Conservation (phyloP, 2,329 filamentous ascomycete species). For the Trichophyton rubrum region DNA sequence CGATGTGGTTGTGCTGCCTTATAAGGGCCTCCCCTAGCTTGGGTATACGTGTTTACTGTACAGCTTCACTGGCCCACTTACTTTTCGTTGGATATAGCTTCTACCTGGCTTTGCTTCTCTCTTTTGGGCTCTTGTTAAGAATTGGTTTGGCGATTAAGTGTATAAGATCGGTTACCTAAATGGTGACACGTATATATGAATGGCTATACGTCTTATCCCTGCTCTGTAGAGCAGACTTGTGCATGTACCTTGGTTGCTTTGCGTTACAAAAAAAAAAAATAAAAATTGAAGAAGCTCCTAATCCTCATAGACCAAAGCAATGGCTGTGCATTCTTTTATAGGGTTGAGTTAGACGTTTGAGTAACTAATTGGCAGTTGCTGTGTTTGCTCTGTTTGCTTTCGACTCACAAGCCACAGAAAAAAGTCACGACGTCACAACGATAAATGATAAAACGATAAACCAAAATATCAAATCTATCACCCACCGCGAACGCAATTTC, state of each 20-base stretch:
- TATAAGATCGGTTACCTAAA: not conserved
- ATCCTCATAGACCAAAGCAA: not conserved
- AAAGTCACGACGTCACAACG: not conserved
- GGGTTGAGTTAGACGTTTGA: not conserved
- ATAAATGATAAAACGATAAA: not conserved
- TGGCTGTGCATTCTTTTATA: not conserved
- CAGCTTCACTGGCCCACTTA: no score
- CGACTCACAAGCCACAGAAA: constrained; percentile 3
- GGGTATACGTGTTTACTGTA: no score
- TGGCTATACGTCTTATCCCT: not conserved
- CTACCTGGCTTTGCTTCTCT: not conserved
- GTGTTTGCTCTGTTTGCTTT: constrained; percentile 1
- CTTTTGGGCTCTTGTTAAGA: not conserved
- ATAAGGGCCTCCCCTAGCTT: not conserved
- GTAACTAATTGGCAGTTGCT: no score
- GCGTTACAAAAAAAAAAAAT: not conserved
- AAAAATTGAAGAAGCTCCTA: not conserved
- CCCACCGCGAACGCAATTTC: constrained; percentile 1
- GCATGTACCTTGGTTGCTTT: not conserved
- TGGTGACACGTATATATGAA: not conserved
- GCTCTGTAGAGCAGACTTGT: not conserved
- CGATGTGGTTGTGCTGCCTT: constrained; percentile 30
- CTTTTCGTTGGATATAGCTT: not conserved
- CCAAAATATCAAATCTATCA: not conserved
- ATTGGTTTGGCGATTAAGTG: not conserved